Conservation (phyloP, 2,329 filamentous ascomycete species). For the Fusarium tupiense region DNA sequence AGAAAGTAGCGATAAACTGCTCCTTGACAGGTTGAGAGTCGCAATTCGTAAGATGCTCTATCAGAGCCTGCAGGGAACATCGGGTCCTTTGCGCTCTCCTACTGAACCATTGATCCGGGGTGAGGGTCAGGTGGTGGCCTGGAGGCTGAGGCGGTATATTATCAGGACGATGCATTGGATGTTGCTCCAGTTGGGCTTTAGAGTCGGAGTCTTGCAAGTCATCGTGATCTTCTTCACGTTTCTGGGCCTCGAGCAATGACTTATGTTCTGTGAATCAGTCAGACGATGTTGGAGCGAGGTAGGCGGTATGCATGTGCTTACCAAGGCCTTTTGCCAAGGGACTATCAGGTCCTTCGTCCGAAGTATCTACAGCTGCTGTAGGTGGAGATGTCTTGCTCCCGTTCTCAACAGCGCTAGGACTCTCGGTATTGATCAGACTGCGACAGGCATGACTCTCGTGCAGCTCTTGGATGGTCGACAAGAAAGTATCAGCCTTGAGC, state of each 20-base stretch:
- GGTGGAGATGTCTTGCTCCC: background rate
- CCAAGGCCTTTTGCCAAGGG: accelerated
- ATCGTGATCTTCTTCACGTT: background rate
- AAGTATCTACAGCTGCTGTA: background rate
- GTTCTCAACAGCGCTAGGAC: accelerated
- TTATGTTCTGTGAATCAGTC: background rate
- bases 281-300: background rate
- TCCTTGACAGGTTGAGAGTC: background rate
- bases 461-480: background rate
- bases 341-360: background rate
- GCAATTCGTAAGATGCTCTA: background rate
- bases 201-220: background rate
- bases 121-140: accelerated
- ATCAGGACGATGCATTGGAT: background rate
- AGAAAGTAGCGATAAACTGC: background rate
- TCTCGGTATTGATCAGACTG: background rate
- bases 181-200: background rate
- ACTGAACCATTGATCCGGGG: background rate
- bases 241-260: background rate
- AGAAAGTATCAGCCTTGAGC: background rate
- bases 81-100: background rate
- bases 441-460: background rate
- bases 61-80: background rate
- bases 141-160: background rate
- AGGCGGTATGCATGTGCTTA: accelerated